phyloP scores from a whole-genome alignment of 495 filamentous ascomycete species.

The Neurospora sp. region DNA sequence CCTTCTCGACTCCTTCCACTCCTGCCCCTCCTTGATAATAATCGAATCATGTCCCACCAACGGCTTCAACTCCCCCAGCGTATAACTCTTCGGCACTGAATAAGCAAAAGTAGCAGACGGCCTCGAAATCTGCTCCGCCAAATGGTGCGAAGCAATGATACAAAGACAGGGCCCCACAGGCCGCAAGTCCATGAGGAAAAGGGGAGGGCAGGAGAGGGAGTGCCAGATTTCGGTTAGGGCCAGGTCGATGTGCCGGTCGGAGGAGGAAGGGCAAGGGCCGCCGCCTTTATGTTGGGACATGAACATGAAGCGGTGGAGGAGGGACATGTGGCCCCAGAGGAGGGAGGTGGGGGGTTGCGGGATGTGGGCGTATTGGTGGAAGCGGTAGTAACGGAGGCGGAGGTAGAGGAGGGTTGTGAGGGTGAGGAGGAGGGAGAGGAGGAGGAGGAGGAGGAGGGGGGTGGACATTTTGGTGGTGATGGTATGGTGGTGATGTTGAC shows the following conservation, averaged over 20 bases:
- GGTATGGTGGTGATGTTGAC: background rate
- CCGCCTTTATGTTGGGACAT: background rate
- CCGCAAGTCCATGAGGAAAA: conserved; percentile 28
- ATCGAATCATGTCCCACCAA: conserved; percentile 32
- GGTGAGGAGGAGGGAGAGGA: conserved; percentile 4
- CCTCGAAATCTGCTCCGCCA: conserved; percentile 34
- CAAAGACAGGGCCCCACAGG: conserved; percentile 24
- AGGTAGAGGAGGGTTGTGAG: conserved; percentile 7
- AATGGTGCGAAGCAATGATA: conserved; percentile 32
- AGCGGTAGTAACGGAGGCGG: conserved; percentile 11
- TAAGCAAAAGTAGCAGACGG: conserved; percentile 29
- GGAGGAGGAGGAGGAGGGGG: background rate
- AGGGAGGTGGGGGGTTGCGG: conserved; percentile 21
- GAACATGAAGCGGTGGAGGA: conserved; percentile 11
- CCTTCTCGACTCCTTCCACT: conserved; percentile 33
- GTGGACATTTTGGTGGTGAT: conserved; percentile 6
- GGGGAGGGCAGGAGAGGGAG: conserved; percentile 2
- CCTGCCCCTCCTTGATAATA: conserved; percentile 20
- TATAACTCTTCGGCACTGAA: conserved; percentile 34
- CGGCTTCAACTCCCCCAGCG: conserved; percentile 12
- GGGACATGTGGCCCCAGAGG: conserved; percentile 24
- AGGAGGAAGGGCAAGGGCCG: background rate
- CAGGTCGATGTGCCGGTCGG: conserved; percentile 15
- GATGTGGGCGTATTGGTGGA: conserved; percentile 21
- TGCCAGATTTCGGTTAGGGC: background rate